Conservation (phyloP, 1,139 yeast genomes). For the Zygoascus hellenicus region DNA sequence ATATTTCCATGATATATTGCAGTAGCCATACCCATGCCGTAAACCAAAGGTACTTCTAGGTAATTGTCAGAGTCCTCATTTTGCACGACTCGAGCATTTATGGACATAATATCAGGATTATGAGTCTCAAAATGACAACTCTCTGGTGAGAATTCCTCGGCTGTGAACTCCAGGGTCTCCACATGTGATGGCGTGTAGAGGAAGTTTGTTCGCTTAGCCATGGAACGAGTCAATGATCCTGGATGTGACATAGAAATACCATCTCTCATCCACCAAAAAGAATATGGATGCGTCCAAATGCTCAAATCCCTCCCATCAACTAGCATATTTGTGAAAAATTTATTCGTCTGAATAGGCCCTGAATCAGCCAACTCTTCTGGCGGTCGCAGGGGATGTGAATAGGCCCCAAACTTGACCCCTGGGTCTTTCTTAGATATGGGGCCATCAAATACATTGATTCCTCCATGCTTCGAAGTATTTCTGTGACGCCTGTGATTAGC, state of each 20-base stretch:
- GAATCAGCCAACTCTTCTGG: constrained; percentile 33
- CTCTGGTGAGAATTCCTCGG: constrained; percentile 35
- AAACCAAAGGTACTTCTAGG: constrained; percentile 40
- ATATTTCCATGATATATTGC: constrained; percentile 55
- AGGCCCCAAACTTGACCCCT: constrained; percentile 43
- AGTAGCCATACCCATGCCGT: constrained; percentile 70
- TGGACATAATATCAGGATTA: constrained; percentile 6
- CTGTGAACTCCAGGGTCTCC: constrained; percentile 25
- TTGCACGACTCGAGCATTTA: constrained; percentile 6
- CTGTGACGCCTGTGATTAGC: background rate
- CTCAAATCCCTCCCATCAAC: constrained; percentile 55
- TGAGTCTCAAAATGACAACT: constrained; percentile 31
- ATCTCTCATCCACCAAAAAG: constrained; percentile 51
- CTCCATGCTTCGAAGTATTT: background rate
- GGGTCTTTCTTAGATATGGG: constrained; percentile 44
- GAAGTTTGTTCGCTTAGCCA: background rate
- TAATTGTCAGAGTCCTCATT: background rate
- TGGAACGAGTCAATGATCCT: background rate
- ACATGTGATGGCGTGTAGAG: background rate
- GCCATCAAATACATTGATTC: background rate
- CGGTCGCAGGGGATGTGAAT: constrained; percentile 40
- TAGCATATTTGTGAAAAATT: constrained; percentile 69
- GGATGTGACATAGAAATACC: constrained; percentile 9
- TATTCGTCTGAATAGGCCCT: constrained; percentile 63
- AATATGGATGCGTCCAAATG: constrained; percentile 76